These are phyloP conservation scores for Zymoseptoria brevis DNA, from an alignment of 2,329 filamentous ascomycete species.

Conservation along the genomic window DNA sequence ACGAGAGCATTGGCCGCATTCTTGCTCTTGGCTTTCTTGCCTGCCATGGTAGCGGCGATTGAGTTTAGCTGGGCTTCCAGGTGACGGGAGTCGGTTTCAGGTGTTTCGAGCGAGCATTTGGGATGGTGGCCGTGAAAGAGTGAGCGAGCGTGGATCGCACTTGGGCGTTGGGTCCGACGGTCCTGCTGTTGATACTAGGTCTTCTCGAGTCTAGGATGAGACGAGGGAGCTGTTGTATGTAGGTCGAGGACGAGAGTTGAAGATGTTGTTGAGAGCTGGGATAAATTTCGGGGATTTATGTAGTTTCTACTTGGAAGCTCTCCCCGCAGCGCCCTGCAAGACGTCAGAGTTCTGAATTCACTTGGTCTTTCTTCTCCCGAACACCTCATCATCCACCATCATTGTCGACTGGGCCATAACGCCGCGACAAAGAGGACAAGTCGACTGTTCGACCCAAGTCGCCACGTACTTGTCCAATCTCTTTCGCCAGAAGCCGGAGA, in stretches of 20 bases:
- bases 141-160: background rate
- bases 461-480: too few relatives aligned
- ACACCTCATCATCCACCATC: too few relatives aligned
- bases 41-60: constrained; percentile 6
- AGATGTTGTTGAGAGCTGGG: background rate
- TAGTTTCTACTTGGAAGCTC: background rate
- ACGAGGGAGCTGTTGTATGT: background rate
- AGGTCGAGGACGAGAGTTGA: background rate
- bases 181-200: background rate
- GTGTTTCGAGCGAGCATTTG: background rate
- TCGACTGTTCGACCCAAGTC: too few relatives aligned
- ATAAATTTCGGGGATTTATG: background rate
- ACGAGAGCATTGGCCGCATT: constrained; percentile 22
- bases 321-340: background rate
- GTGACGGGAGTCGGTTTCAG: background rate
- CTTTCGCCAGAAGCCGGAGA: too few relatives aligned
- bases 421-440: too few relatives aligned
- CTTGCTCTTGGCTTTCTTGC: constrained; percentile 17
- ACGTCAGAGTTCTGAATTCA: too few relatives aligned
- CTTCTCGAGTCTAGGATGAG: background rate
- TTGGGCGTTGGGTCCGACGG: background rate
- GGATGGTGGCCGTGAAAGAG: background rate
- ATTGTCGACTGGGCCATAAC: too few relatives aligned
- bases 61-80: background rate
- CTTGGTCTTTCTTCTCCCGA: too few relatives aligned